Base-by-base conservation (phyloP, 805 yeast genomes). In the Zygoascus tannicola region DNA sequence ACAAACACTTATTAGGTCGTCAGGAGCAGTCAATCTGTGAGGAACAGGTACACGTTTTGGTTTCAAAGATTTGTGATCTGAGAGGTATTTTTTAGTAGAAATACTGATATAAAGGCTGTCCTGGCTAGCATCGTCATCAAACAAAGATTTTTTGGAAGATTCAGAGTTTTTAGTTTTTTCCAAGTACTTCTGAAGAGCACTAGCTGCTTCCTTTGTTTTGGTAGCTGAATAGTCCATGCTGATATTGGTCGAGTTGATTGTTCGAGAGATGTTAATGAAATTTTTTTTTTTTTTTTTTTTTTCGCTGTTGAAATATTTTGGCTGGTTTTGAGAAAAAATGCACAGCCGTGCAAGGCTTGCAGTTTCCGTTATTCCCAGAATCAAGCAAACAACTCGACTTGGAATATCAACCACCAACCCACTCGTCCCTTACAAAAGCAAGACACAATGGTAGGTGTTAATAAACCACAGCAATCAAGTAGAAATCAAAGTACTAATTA, bases 181-280 rank as follows among this genome's bases (percentile, higher is more conserved):
- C 41, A 74, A 60, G 62, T 72, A 86, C 58, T 81, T 80, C 44
- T 68, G 65, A 57, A 92, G 72, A 52, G 86, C 94, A 15, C 65
- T 49, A 22, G 56, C 51, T n/a, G 71, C 71, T 38, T 59, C 53
- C 22, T 52, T 51, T 7, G 62, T 54, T 47, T 59, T 63, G 28
- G 57, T 60, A 47, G 56, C 43, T 4, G 50, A 45, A 44, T 42
- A 46, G 3, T 40, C 32, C 43, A 41, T 44, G 16, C 5, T 38
- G 19, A 18, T 3, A 4, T 19, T 14, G 8, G 14, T 14, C 8
- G 32, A 22, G 30, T 34, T 28, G 36, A 40, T 39, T 34, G 18
- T 22, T n/a, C 15, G 8, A 5, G 8, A 15, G 19, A 8, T 8
- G 30, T 18, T 5, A 22, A 19, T 18, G 30, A 33, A 33, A 22